Base-by-base conservation (phyloP, 805 yeast genomes). In the Hanseniaspora guilliermondii region DNA sequence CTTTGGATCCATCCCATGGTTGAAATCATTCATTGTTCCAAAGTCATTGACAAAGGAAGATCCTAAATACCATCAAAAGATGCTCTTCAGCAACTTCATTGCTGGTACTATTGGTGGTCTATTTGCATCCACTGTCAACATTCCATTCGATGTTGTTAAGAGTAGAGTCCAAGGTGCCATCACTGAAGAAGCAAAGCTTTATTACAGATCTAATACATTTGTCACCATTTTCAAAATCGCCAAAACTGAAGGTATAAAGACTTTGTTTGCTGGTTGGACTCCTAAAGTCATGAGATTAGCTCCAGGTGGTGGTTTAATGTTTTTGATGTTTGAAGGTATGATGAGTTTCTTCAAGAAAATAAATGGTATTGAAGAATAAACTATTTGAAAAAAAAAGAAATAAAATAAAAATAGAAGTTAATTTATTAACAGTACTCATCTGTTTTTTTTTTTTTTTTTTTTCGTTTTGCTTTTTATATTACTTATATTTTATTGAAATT, bases 91-190 rank as follows among this genome's bases (percentile, higher is more conserved):
- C 65, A 97, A 93, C 68, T 75, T 93, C 69, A 73, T 87, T 56
- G 87, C 95, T 58, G 99, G 99, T 71, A 75, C 93, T 33, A 79
- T 91, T 65, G 99, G 98, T 73, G 99, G 99, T 69, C 87, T 95
- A 48, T 78, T 86, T 58, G 98, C 98, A 73, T 91, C 97, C n/a
- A 65, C 86, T 58, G 71, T 91, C 63, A 93, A 89, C 74, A 93
- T 97, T 33, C 98, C 99, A 47, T 88, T 91, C 62, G 99, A 93
- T 69, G 96, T 93, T 53, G 97, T 93, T 62, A 93, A 93, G 74
- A 86, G 96, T 14, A 81, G 99, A 74, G 86, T 93, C 63, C 99
- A 93, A 71, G 76, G 78, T 55, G 70, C 73, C 39, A 73, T 73
- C 38, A 76, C 83, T 19, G 95, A 95, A 58, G 88, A 84, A 57